Percentiles rank a stretch among this genome's conserved stretches.
Evolutionary conservation across 129 eudicot genomes (phyloP).

Genomic region (Flaveria linearis): DNA sequence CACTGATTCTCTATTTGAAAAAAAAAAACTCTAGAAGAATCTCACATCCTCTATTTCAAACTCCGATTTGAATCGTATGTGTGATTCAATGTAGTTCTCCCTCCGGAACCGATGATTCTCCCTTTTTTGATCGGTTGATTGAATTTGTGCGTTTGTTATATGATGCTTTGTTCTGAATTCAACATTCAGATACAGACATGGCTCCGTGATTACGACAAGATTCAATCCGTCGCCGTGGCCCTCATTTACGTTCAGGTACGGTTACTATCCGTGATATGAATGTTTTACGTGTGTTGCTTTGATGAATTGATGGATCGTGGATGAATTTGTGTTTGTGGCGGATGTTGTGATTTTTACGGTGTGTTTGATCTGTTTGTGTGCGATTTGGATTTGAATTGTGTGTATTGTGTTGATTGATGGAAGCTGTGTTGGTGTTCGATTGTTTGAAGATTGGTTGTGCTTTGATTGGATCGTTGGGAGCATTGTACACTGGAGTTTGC

Average conservation of each 20-base stretch:
- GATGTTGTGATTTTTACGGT: neutral
- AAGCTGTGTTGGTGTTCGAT: slow-evolving; percentile 31
- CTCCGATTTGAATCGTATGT: slow-evolving; percentile 13
- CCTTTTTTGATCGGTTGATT: slow-evolving; percentile 19
- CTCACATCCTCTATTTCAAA: neutral
- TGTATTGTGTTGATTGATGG: slow-evolving; percentile 21
- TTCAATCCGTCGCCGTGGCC: slow-evolving; percentile 69
- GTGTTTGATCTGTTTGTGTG: slow-evolving; percentile 5
- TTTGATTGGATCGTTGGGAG: slow-evolving; percentile 92
- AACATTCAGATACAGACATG: slow-evolving; percentile 59
- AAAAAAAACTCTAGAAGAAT: neutral
- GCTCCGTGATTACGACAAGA: slow-evolving; percentile 87
- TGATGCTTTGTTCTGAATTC: slow-evolving; percentile 67
- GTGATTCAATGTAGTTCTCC: slow-evolving; percentile 25
- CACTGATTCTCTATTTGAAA: slow-evolving; percentile 5
- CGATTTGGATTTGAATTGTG: slow-evolving; percentile 1
- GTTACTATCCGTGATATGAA: neutral
- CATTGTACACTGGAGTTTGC: slow-evolving; percentile 74
- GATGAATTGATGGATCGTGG: neutral
- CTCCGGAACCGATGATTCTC: slow-evolving; percentile 19
- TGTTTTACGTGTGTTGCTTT: neutral
- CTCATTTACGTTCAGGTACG: slow-evolving; percentile 71
- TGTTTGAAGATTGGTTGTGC: slow-evolving; percentile 81
- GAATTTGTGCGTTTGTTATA: slow-evolving; percentile 27
- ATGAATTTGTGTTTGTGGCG: slow-evolving; percentile 6